Percentiles rank a stretch among this genome's conserved stretches.
Evolutionary conservation across 2,329 filamentous ascomycete species (phyloP).

Genomic region (Gnomoniopsis smithogilvyi): DNA sequence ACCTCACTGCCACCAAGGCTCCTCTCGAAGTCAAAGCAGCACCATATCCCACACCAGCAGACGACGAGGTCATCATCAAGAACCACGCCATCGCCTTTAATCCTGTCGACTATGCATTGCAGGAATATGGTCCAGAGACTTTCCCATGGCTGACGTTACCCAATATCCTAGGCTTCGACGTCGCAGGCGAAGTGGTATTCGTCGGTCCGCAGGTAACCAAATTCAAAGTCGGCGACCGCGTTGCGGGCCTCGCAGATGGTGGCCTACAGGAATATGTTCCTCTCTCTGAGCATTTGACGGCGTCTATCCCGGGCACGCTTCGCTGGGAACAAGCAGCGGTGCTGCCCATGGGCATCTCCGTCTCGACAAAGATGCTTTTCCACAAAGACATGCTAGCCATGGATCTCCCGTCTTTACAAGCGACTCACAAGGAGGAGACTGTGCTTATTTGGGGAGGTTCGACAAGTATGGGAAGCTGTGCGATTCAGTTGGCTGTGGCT

Average conservation of each 20-base stretch:
- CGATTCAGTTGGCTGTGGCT: constrained; percentile 39
- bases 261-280: constrained; percentile 27
- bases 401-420: constrained; percentile 15
- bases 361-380: constrained; percentile 21
- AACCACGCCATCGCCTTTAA: constrained; percentile 32
- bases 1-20: constrained; percentile 3
- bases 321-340: constrained; percentile 24
- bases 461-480: constrained; percentile 40
- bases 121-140: constrained; percentile 24
- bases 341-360: constrained; percentile 27
- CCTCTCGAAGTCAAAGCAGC: constrained; percentile 9
- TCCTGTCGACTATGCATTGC: constrained; percentile 29
- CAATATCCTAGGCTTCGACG: constrained; percentile 30
- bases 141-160: constrained; percentile 31
- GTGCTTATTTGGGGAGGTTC: constrained; percentile 48
- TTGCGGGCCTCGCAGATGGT: constrained; percentile 24
- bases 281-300: constrained; percentile 20
- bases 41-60: neutral
- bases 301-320: constrained; percentile 22
- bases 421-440: constrained; percentile 18
- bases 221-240: constrained; percentile 33
- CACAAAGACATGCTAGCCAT: constrained; percentile 8
- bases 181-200: constrained; percentile 31
- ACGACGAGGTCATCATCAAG: constrained; percentile 25
- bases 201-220: constrained; percentile 26